Conservation (phyloP, 73 alveolate genomes). For the Symbiodinium pilosum region DNA sequence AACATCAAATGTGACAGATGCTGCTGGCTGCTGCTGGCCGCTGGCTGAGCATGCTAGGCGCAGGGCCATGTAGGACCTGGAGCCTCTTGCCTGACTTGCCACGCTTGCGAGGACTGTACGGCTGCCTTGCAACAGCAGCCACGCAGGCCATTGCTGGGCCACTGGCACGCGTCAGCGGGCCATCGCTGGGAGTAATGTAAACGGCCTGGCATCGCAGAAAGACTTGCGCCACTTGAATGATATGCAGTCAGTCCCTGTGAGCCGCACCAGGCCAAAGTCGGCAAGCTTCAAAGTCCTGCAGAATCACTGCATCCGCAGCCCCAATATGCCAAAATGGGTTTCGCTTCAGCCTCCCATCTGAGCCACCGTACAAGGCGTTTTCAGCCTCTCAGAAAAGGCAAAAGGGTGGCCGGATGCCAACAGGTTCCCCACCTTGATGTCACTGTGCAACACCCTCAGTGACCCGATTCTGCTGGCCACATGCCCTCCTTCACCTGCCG, state of each 20-base stretch:
- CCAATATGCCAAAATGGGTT: too few relatives aligned
- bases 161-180: conserved; percentile 67
- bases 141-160: too few relatives aligned
- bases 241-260: too few relatives aligned
- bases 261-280: conserved; percentile 48
- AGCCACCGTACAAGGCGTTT: conserved; percentile 75
- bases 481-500: too few relatives aligned
- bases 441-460: conserved; percentile 48
- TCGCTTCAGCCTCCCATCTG: conserved; percentile 36
- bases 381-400: conserved; percentile 21
- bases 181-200: conserved; percentile 58
- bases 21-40: too few relatives aligned
- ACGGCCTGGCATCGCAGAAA: not conserved
- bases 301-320: too few relatives aligned
- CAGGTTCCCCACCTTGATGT: conserved; percentile 55
- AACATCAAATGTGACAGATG: too few relatives aligned
- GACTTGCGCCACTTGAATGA: too few relatives aligned
- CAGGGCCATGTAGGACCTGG: conserved; percentile 77
- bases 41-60: too few relatives aligned
- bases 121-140: too few relatives aligned
- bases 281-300: conserved; percentile 51
- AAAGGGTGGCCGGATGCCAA: not conserved
- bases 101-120: too few relatives aligned
- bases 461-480: not conserved
- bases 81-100: conserved; percentile 26